Conservation (phyloP, 495 filamentous ascomycete species). For the Podospora pseudopauciseta region DNA sequence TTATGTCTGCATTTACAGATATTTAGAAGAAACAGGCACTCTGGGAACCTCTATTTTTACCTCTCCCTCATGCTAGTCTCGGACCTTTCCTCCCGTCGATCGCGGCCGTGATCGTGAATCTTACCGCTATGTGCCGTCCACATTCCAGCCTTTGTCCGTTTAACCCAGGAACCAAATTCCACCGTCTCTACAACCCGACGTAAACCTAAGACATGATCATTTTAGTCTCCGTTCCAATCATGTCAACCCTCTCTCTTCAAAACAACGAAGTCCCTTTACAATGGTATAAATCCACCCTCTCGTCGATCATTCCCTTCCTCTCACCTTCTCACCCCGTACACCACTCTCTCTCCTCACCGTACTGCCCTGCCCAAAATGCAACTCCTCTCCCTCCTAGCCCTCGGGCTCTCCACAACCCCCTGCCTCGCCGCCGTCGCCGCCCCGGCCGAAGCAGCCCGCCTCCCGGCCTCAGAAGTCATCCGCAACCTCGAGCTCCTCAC, state of each 20-base stretch:
- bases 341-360: background rate
- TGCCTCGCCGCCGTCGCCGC: background rate
- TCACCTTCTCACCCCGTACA: background rate
- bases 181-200: background rate
- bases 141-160: background rate
- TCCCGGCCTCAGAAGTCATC: background rate
- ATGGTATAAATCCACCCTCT: background rate
- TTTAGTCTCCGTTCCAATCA: background rate
- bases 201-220: background rate
- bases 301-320: background rate
- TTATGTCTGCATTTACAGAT: background rate
- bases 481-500: slow-evolving; percentile 2
- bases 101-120: background rate
- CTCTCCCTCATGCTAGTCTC: background rate
- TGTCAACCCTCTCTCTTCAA: background rate
- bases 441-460: background rate
- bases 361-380: background rate
- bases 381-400: background rate
- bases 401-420: background rate
- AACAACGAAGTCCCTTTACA: background rate
- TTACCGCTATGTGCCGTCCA: background rate
- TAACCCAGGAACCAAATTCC: background rate
- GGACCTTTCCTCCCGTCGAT: background rate
- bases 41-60: background rate
- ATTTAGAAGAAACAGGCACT: background rate